These are phyloP conservation scores for Trichoderma simmonsii DNA, from an alignment of 2,329 filamentous ascomycete genomes.

Conservation along the genomic window DNA sequence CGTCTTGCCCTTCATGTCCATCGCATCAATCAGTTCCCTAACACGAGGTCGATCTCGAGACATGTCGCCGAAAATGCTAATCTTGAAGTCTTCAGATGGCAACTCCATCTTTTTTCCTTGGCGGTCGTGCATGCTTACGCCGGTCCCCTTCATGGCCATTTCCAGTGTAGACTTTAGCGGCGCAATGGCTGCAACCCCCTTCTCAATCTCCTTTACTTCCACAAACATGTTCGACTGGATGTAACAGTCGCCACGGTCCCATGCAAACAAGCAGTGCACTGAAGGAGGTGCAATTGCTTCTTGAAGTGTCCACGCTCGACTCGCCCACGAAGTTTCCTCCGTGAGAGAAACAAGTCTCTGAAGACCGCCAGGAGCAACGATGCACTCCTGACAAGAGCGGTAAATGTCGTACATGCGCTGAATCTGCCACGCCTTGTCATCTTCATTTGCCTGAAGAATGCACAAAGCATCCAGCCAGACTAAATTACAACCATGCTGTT, in stretches of 20 bases:
- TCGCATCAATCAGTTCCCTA: not conserved
- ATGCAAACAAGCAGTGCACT: not conserved
- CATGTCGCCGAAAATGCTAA: not conserved
- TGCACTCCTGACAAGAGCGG: not conserved
- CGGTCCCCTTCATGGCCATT: constrained; percentile 1
- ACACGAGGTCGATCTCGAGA: not conserved
- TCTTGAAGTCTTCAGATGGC: not conserved
- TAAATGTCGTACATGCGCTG: constrained; percentile 14
- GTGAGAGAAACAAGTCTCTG: not conserved
- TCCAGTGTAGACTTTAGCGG: not conserved
- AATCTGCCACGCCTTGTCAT: constrained; percentile 12
- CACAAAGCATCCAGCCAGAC: constrained; percentile 7
- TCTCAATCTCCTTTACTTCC: not conserved
- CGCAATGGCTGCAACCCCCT: not conserved
- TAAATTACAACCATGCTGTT: not conserved
- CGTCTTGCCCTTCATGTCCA: constrained; percentile 5
- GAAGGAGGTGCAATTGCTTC: constrained; percentile 7
- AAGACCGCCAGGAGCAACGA: constrained; percentile 1
- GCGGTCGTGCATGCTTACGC: not conserved
- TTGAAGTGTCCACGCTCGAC: constrained; percentile 2
- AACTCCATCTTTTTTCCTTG: not conserved
- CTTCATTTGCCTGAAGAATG: not conserved
- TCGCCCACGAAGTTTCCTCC: not conserved
- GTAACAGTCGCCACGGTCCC: not conserved
- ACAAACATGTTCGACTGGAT: not conserved